Evolutionary conservation across 192 early-diverging fungal species (phyloP).

Genomic region (Radiomyces spectabilis): DNA sequence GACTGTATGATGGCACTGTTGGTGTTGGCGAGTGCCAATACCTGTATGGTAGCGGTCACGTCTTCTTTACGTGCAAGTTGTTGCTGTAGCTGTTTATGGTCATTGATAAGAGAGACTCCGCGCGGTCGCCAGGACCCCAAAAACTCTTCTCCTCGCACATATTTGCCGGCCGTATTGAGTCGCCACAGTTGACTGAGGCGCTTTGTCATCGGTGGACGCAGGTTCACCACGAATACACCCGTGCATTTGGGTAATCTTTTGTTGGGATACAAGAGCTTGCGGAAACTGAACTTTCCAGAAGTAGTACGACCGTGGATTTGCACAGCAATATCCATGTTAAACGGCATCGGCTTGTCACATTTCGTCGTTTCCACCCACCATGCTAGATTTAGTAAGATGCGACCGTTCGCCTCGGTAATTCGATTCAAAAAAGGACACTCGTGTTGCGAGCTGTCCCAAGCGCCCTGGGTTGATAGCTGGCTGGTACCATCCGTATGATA

Average conservation of each 20-base stretch:
- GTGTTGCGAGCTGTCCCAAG: constrained; percentile 75
- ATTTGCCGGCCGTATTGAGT: constrained; percentile 54
- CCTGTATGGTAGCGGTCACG: constrained; percentile 33
- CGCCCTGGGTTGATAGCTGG: constrained; percentile 41
- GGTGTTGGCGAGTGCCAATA: constrained; percentile 11
- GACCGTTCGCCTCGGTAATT: constrained; percentile 49
- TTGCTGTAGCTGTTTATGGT: constrained; percentile 32
- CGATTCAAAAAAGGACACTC: constrained; percentile 57
- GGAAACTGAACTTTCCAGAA: constrained; percentile 29
- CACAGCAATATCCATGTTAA: constrained; percentile 50
- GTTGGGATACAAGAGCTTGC: constrained; percentile 19
- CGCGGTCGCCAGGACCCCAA: constrained; percentile 62
- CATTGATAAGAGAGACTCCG: constrained; percentile 55
- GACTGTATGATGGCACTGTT: background rate
- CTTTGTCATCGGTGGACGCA: constrained; percentile 46
- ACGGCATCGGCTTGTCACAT: constrained; percentile 45
- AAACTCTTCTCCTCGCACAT: constrained; percentile 67
- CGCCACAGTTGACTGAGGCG: constrained; percentile 60
- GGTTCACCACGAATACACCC: constrained; percentile 53
- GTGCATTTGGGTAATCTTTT: constrained; percentile 21
- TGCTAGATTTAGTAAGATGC: constrained; percentile 48
- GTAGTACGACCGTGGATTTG: constrained; percentile 54
- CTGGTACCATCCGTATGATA: constrained; percentile 57
- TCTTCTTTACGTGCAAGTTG: constrained; percentile 28
- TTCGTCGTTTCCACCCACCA: constrained; percentile 52